Base-by-base conservation (phyloP, 2,329 filamentous ascomycete species). In the Monosporascus sp. region DNA sequence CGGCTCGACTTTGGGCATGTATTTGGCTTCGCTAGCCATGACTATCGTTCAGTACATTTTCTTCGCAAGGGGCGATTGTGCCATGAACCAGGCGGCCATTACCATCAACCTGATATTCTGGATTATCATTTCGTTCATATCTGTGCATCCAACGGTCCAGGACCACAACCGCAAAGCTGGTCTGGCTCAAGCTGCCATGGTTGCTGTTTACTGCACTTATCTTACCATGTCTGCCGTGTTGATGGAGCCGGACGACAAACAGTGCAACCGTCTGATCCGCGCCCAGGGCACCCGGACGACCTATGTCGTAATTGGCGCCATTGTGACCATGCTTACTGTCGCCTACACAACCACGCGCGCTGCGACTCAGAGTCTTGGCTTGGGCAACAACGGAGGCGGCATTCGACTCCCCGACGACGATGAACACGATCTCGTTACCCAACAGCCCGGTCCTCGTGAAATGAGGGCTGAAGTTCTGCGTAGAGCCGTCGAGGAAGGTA, bases 271-370 rank as follows among this genome's bases (percentile, higher is more conserved):
- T 8, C 80, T 99, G 34, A 79, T 97, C 56, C 85, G 83, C 50
- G 92, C 91, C 7, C 88, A 89, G 57, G 91, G 90, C 55, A 94
- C 93, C 9, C 84, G 94, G 56, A 95, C 89, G 7, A 94, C 91
- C 2, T 96, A 91, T 27, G 85, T 97, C 54, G 84, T 99, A 48
- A 83, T 99, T 58, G 94, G 94, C 55, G 94, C 94, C 31, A 86
- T 99, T 58, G 90, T 96, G 51, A 99, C 94, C 11, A 96, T 99
- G 83, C 80, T 97, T 48, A 97, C 94, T 1, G 90, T 97, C 50
- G 94, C 94, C 7, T 99, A 97, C 73, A 99, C 94, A 5, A 99
- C 94, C 3, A 99, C 94, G 3, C 87, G 94, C 50, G 94, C 94
- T 18, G 94, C 94, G 15, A 97, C 94, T 1, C 92, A 97, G 72